Evolutionary conservation across 2,329 filamentous ascomycete species (phyloP).

Genomic region (Colletotrichum lentis): DNA sequence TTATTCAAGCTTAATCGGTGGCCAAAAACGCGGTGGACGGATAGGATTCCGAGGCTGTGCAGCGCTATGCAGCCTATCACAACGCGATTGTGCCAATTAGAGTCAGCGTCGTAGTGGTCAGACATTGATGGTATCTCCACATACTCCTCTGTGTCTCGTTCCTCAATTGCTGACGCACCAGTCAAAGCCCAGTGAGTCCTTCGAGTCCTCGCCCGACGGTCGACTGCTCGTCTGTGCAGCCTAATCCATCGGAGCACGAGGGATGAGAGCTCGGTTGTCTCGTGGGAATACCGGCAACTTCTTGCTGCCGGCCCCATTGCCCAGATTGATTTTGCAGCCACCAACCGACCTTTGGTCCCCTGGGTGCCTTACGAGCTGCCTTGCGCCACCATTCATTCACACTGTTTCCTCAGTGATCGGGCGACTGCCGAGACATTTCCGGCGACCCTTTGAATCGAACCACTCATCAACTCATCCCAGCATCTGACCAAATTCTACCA

Average conservation of each 20-base stretch:
- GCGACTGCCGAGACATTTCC: not conserved
- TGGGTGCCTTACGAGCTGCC: slow-evolving; percentile 31
- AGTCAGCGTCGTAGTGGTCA: not conserved
- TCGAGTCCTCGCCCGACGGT: not conserved
- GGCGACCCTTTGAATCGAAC: not conserved
- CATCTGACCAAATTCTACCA: not conserved
- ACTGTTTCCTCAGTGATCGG: not conserved
- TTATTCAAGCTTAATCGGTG: slow-evolving; percentile 22
- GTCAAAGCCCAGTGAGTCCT: not conserved
- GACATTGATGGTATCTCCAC: not conserved
- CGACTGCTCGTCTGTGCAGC: not conserved
- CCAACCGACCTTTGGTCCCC: not conserved
- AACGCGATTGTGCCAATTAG: not conserved
- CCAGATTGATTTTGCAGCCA: slow-evolving; percentile 8
- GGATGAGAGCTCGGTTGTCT: not conserved
- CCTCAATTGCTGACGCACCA: not conserved
- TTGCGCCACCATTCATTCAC: slow-evolving; percentile 8
- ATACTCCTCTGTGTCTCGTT: not conserved
- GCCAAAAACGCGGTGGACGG: not conserved
- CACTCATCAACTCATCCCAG: not conserved
- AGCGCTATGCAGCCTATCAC: not conserved
- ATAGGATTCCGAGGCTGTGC: not conserved
- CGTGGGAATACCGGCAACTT: not conserved
- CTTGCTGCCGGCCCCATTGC: not conserved
- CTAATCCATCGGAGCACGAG: not conserved